Evolutionary conservation across 768 basidiomycete species (phyloP).

Genomic region (Sarcomyxa edulis): DNA sequence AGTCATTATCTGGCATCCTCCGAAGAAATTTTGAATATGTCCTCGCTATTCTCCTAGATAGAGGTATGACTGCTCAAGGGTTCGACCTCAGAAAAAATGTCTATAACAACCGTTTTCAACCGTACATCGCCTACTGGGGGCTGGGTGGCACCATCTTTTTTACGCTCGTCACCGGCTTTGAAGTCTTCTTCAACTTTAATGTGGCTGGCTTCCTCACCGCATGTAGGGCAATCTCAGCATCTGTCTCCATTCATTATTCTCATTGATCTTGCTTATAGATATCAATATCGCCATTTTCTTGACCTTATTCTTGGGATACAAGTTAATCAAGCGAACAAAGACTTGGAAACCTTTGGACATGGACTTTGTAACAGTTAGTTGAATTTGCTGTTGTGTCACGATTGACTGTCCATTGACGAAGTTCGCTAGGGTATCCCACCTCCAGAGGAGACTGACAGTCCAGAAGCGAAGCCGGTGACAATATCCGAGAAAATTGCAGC

Average conservation of each 20-base stretch:
- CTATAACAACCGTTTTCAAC: constrained; percentile 59
- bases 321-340: constrained; percentile 32
- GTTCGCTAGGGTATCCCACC: constrained; percentile 54
- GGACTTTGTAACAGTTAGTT: constrained; percentile 63
- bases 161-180: constrained; percentile 47
- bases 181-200: constrained; percentile 61
- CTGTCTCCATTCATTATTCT: constrained; percentile 26
- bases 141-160: constrained; percentile 59
- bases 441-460: constrained; percentile 61
- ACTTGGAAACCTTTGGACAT: constrained; percentile 58
- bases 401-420: not conserved
- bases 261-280: constrained; percentile 33
- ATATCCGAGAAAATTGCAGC: constrained; percentile 44
- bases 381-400: not conserved
- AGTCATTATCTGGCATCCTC: not conserved
- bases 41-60: constrained; percentile 29
- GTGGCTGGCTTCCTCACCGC: constrained; percentile 44
- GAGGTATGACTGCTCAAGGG: constrained; percentile 62
- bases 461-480: constrained; percentile 43
- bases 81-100: constrained; percentile 55
- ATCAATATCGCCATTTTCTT: constrained; percentile 44
- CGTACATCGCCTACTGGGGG: constrained; percentile 68
- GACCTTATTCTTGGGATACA: constrained; percentile 37
- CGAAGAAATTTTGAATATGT: not conserved
- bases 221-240: constrained; percentile 22